Conservation (phyloP, 2,329 filamentous ascomycete genomes). For the Colletotrichum sp. region DNA sequence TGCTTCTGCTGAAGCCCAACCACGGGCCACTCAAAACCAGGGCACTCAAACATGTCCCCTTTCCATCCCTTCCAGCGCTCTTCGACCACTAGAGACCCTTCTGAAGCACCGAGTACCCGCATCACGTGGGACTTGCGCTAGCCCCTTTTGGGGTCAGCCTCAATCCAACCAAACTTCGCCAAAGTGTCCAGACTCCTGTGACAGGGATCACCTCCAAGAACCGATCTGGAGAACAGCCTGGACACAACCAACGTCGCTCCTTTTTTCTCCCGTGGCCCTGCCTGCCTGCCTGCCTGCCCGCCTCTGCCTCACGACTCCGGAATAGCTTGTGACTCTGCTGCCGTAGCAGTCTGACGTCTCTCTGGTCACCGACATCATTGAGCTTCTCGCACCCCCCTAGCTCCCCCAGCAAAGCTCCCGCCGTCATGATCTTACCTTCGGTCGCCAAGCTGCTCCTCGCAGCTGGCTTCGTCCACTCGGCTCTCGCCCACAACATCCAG, state of each 20-base stretch:
- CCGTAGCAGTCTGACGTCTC: slow-evolving; percentile 3
- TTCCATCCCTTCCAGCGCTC: slow-evolving; percentile 5
- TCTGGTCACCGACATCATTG: not conserved
- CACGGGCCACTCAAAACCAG: not conserved
- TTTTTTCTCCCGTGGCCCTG: slow-evolving; percentile 2
- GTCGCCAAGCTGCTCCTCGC: slow-evolving; percentile 48
- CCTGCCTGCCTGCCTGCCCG: not conserved
- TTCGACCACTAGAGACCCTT: slow-evolving; percentile 6
- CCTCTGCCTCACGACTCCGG: not conserved
- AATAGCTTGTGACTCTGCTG: not conserved
- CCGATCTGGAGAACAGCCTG: slow-evolving; percentile 21
- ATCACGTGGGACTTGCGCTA: slow-evolving; percentile 19
- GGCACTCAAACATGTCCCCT: not conserved
- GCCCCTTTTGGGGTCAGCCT: slow-evolving; percentile 14
- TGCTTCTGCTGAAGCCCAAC: not conserved
- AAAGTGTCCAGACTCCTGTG: slow-evolving; percentile 23
- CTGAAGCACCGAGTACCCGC: slow-evolving; percentile 9
- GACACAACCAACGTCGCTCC: slow-evolving; percentile 19
- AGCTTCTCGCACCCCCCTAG: not conserved
- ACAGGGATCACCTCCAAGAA: slow-evolving; percentile 19
- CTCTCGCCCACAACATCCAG: slow-evolving; percentile 92
- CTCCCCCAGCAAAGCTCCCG: slow-evolving; percentile 9
- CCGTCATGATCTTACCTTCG: slow-evolving; percentile 45
- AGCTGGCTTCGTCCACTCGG: slow-evolving; percentile 55
- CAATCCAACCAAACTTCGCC: slow-evolving; percentile 20